Evolutionary conservation across 2,329 filamentous ascomycete genomes (phyloP), one percentile per base, ranked within the genome.

Genomic region (Venturia pyrina): DNA sequence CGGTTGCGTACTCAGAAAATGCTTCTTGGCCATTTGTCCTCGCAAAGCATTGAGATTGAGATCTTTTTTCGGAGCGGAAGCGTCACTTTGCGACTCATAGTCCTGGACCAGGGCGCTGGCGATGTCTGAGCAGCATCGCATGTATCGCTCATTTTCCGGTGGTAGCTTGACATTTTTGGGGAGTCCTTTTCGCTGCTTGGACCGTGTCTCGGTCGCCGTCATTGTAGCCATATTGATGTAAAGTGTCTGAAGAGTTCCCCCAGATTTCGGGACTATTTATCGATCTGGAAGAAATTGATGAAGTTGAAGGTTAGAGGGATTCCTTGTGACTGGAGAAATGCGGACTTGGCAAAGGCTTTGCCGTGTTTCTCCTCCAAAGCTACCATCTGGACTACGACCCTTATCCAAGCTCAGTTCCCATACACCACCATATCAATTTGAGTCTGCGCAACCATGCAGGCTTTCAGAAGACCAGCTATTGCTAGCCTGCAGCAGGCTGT

Each of bases 41-140:
- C 95, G 88, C 70, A 99, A 78, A 67, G 87, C 83, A 78, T 99
- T 99, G 71, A 99, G 83, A 75, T 99, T 99, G 77, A 98, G 85
- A 76, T 99, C 93, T 75, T 88, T 91, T 73, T 87, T 87, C 0
- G 89, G 84, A 68, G 86, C 87, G 60, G 85, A 87, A 63, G 85
- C 83, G 74, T 96, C 88, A 70, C 87, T 87, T 70, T 88, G 84
- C 37, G 89, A 83, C 77, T 98, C 93, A 75, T 96, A 91, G 73
- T 98, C 93, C 74, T 97, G 91, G 71, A 99, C 96, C 61, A 99
- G 84, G 65, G 89, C 89, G 74, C 91, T 96, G 64, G 93, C 93
- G 73, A 99, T 93, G 72, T 99, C 96, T 68, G 93, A 93, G 77
- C 96, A 99, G 71, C 92, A 95, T 76, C 92, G 87, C 77, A 98